Conservation (phyloP, 2,329 filamentous ascomycete genomes). For the Aureobasidium sp. region DNA sequence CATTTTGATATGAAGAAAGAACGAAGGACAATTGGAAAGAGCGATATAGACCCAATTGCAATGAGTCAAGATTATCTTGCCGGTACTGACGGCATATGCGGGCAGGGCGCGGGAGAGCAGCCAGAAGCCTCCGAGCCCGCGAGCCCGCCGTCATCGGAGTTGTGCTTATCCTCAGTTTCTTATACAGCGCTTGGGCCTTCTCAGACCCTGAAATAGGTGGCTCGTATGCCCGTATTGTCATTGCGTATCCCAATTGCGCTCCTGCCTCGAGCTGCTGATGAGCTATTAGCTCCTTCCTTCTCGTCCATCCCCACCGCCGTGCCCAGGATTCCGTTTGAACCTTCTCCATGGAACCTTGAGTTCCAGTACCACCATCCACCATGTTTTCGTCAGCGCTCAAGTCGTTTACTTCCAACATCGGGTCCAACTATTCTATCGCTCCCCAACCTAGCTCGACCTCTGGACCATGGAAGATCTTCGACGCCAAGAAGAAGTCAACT, state of each 20-base stretch:
- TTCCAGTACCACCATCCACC: constrained; percentile 25
- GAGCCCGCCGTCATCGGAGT: constrained; percentile 8
- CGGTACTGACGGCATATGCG: background rate
- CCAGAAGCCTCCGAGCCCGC: background rate
- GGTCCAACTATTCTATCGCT: constrained; percentile 80
- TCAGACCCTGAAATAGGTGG: background rate
- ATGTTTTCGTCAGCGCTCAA: constrained; percentile 96
- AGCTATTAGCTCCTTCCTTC: background rate
- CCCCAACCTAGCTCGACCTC: constrained; percentile 68
- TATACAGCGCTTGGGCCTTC: constrained; percentile 8
- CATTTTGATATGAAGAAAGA: background rate
- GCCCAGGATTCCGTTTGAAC: background rate
- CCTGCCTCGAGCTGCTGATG: background rate
- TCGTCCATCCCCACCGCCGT: background rate
- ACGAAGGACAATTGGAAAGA: background rate
- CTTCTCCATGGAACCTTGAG: background rate
- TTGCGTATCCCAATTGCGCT: background rate
- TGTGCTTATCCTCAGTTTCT: background rate
- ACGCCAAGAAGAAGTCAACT: constrained; percentile 93
- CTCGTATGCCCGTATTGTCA: background rate
- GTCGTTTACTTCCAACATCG: constrained; percentile 90
- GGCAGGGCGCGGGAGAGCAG: background rate
- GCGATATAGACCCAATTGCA: background rate
- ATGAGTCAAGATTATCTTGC: constrained; percentile 10
- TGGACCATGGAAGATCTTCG: constrained; percentile 95